phyloP scores from a whole-genome alignment of 352 stramenopile genomes.

The Pythium phragmitis region DNA sequence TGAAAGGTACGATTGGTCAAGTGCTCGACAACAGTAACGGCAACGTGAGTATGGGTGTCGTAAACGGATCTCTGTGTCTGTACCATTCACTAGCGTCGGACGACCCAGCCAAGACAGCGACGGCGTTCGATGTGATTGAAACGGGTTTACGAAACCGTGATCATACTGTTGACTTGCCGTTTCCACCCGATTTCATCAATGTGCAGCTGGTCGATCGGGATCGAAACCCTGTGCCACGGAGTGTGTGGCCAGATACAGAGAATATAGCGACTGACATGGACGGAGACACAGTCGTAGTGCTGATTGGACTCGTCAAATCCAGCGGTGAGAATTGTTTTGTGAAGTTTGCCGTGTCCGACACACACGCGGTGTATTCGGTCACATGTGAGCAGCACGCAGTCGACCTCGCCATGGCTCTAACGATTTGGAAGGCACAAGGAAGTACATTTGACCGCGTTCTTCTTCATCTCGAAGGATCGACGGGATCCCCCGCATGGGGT shows the following conservation, averaged over 20 bases:
- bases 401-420: slow-evolving; percentile 4
- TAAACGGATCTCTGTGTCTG: slow-evolving; percentile 9
- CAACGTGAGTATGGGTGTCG: slow-evolving; percentile 7
- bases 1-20: slow-evolving; percentile 13
- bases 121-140: neutral
- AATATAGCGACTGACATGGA: no score
- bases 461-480: slow-evolving; percentile 4
- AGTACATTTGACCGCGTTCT: slow-evolving; percentile 6
- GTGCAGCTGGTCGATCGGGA: slow-evolving; percentile 2
- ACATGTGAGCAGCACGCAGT: slow-evolving; percentile 1
- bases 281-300: no score
- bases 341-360: neutral
- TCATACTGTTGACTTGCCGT: slow-evolving; percentile 4
- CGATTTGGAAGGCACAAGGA: slow-evolving; percentile 14
- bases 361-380: neutral
- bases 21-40: slow-evolving; percentile 20
- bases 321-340: neutral
- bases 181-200: slow-evolving; percentile 11
- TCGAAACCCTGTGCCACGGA: no score
- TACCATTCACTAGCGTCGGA: slow-evolving; percentile 20
- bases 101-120: slow-evolving; percentile 1
- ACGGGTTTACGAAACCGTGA: no score
- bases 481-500: neutral
- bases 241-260: no score
- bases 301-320: slow-evolving; percentile 1